Base-by-base conservation (phyloP, 257 asterid genomes). In the Solanum lycopersicoides region DNA sequence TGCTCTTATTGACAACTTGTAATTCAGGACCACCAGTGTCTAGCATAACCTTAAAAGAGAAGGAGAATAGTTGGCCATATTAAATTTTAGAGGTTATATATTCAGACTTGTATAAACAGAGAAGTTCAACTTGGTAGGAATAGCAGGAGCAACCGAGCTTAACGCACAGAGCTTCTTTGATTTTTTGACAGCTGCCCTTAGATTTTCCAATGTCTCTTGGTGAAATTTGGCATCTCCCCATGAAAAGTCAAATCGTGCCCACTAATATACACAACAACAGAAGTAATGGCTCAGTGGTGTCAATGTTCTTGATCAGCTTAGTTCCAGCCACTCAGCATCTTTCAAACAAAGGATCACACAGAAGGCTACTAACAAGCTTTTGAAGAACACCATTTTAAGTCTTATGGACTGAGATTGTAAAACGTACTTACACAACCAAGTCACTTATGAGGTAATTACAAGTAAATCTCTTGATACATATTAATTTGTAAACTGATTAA, bases 11-110 rank as follows among this genome's bases (percentile, higher is more conserved):
- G 66, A 93, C 91, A 86, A 97, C 99, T 93, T 94, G 99, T 59
- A 97, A 90, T 92, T 97, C 98, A 37, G 98, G 93, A 66, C 99
- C 99, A 90, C 94, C 98, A 9, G 99, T 95, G 85, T 97, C 99
- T 89, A 97, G 68, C 99, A 97, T 95, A 87, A 95, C 98, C 99
- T 97, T 93, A 86, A 92, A 87, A 44, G 60, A 73, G 34, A 28
- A 89, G 68, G 84, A 79, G 18, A 79, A 79, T 28, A 47, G 28
- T 79, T 79, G 68, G 16, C 9, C 41, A 79, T 16, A 45, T 28
- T 25, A 28, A 45, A 25, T 79, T 28, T 79, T 9, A 79, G 84
- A 79, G 21, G 68, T 47, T 28, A 79, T 15, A 45, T 15, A 44
- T 45, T 79, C 37, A 44, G 25, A 25, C 63, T 50, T 50, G 4